These are phyloP conservation scores for Yarrowia bubula DNA, from an alignment of 805 yeast species.

Conservation along the genomic window DNA sequence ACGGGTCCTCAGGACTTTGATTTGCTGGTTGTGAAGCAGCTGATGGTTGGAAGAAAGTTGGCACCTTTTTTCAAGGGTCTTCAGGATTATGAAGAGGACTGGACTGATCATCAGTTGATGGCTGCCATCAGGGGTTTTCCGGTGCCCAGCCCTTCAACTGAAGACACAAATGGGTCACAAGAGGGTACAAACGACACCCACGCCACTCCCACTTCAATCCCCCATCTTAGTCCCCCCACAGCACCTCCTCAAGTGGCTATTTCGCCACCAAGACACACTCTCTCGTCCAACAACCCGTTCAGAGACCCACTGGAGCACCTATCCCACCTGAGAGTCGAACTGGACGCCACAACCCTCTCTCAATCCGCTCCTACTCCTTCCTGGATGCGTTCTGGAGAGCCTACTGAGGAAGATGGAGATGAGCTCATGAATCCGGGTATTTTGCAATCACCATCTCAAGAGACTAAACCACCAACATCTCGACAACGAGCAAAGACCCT, in stretches of 20 bases:
- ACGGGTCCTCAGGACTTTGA: constrained; percentile 71
- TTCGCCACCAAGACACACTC: not conserved
- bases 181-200: not conserved
- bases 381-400: not conserved
- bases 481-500: constrained; percentile 26
- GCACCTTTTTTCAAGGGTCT: constrained; percentile 92
- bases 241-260: constrained; percentile 19
- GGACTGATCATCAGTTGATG: constrained; percentile 71
- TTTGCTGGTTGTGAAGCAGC: constrained; percentile 64
- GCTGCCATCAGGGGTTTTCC: constrained; percentile 40
- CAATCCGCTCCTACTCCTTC: constrained; percentile 11
- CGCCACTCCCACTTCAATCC: not conserved
- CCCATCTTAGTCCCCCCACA: constrained; percentile 1
- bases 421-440: constrained; percentile 21
- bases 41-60: constrained; percentile 65
- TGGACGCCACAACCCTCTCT: not conserved
- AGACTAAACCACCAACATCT: not conserved
- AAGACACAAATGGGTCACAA: constrained; percentile 10
- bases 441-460: not conserved
- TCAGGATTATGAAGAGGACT: constrained; percentile 67
- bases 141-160: constrained; percentile 27
- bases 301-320: constrained; percentile 18
- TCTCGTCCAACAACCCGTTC: constrained; percentile 20
- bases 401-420: constrained; percentile 1
- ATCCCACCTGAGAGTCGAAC: constrained; percentile 14